A percentile compares a stretch with the other conserved stretches of the same genome.
Conservation (phyloP, 1,284 basidiomycete genomes). For the Rhodotorula sp. region DNA sequence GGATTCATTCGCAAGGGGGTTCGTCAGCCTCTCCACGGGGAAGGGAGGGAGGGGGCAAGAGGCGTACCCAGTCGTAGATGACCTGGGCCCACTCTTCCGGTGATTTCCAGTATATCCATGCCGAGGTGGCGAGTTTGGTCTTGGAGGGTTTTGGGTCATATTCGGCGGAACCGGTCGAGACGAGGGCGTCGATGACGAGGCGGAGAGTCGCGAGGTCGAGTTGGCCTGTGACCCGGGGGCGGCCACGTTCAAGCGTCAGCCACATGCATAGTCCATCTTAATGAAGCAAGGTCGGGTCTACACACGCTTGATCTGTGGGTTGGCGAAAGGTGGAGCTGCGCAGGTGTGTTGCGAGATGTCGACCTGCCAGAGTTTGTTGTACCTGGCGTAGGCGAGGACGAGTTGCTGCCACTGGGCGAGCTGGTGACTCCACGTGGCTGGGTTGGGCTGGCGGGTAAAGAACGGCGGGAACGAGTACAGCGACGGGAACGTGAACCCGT, state of each 20-base stretch:
- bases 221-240: neutral
- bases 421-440: conserved; percentile 53
- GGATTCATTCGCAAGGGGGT: neutral
- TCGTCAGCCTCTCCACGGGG: neutral
- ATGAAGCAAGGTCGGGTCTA: neutral
- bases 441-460: conserved; percentile 58
- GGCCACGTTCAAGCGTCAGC: neutral
- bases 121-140: conserved; percentile 39
- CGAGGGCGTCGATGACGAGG: conserved; percentile 5
- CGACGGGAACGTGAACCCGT: conserved; percentile 53
- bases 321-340: conserved; percentile 48
- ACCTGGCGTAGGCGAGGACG: conserved; percentile 52
- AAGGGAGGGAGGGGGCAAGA: neutral
- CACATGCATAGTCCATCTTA: too few relatives aligned
- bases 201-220: conserved; percentile 18
- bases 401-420: conserved; percentile 54
- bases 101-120: conserved; percentile 56
- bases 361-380: conserved; percentile 51
- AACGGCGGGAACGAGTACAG: conserved; percentile 59
- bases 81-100: conserved; percentile 57
- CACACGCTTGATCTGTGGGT: conserved; percentile 50
- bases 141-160: conserved; percentile 44
- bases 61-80: conserved; percentile 56
- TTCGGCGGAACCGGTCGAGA: conserved; percentile 45
- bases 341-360: conserved; percentile 49